phyloP scores from a whole-genome alignment of 192 early-diverging fungal genomes.

The Podila epigama region DNA sequence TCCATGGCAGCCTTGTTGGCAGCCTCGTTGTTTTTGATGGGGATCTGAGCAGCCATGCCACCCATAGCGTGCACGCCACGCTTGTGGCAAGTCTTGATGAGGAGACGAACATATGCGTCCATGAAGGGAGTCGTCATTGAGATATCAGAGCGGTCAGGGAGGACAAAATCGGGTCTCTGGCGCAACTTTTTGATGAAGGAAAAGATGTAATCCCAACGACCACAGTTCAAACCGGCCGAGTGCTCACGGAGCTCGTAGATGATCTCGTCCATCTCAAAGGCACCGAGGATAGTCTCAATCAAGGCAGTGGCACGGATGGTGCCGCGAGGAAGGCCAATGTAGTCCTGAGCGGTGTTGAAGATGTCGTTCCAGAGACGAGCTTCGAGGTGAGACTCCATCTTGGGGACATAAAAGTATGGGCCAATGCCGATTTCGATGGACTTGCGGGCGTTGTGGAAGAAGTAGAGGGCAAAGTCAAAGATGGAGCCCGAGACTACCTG shows the following conservation, averaged over 20 bases:
- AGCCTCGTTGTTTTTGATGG: slow-evolving; percentile 91
- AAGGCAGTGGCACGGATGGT: slow-evolving; percentile 97
- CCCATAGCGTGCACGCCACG: slow-evolving; percentile 99
- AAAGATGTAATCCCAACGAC: slow-evolving; percentile 99
- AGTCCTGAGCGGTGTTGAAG: slow-evolving; percentile 96
- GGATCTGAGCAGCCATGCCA: slow-evolving; percentile 99
- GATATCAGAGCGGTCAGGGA: slow-evolving; percentile 92
- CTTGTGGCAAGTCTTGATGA: slow-evolving; percentile 98
- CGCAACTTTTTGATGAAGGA: slow-evolving; percentile 98
- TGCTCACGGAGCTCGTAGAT: slow-evolving; percentile 99
- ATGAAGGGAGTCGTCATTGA: slow-evolving; percentile 98
- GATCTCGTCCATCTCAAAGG: slow-evolving; percentile 99
- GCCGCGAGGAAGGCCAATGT: slow-evolving; percentile 87
- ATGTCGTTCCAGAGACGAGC: slow-evolving; percentile 99
- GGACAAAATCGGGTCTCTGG: slow-evolving; percentile 81
- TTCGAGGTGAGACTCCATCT: slow-evolving; percentile 98
- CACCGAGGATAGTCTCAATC: slow-evolving; percentile 97
- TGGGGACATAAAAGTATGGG: slow-evolving; percentile 99
- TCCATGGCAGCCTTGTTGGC: slow-evolving; percentile 92
- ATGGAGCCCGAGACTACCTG: slow-evolving; percentile 93
- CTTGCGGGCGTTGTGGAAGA: slow-evolving; percentile 97
- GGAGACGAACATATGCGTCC: slow-evolving; percentile 95
- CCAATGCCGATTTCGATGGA: slow-evolving; percentile 85
- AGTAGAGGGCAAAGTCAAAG: slow-evolving; percentile 98
- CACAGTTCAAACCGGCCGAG: slow-evolving; percentile 98